Percentiles rank a stretch among this genome's conserved stretches.
Evolutionary conservation across 805 yeast genomes (phyloP).

Genomic region (Schizosaccharomyces osmophilus): DNA sequence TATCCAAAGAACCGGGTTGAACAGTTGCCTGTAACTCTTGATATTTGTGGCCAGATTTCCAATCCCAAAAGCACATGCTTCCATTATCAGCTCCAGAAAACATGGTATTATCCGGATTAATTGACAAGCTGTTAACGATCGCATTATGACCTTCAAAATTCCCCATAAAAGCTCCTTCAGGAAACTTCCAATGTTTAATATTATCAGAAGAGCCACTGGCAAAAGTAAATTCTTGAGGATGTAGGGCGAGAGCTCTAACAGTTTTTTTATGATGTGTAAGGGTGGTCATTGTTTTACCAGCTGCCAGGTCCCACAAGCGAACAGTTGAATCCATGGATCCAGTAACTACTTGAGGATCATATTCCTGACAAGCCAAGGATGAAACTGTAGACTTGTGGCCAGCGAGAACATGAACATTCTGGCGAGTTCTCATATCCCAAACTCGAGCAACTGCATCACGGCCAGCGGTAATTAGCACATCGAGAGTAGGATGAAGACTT

Average conservation of each 20-base stretch:
- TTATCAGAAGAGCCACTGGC: constrained; percentile 64
- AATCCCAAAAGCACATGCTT: constrained; percentile 49
- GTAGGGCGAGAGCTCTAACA: constrained; percentile 46
- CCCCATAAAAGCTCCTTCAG: constrained; percentile 49
- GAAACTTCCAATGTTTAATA: constrained; percentile 60
- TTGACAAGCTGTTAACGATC: constrained; percentile 44
- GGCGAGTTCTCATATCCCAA: constrained; percentile 78
- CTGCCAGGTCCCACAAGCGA: constrained; percentile 70
- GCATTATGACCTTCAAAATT: constrained; percentile 21
- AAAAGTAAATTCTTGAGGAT: constrained; percentile 48
- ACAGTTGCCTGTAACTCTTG: constrained; percentile 31
- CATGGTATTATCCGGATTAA: constrained; percentile 38
- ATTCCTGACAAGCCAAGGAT: constrained; percentile 37
- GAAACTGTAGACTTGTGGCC: constrained; percentile 67
- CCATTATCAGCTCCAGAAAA: constrained; percentile 79
- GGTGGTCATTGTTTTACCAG: constrained; percentile 45
- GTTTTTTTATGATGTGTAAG: constrained; percentile 70
- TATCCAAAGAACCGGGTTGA: constrained; percentile 44
- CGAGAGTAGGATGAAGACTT: constrained; percentile 69
- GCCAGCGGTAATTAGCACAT: constrained; percentile 66
- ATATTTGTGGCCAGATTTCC: constrained; percentile 38
- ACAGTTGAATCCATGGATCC: constrained; percentile 69
- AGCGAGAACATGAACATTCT: constrained; percentile 46
- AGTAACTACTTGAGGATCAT: constrained; percentile 68
- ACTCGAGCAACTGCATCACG: constrained; percentile 65